These are phyloP conservation scores for Lagenidium giganteum DNA, from an alignment of 352 stramenopile species.

Conservation along the genomic window DNA sequence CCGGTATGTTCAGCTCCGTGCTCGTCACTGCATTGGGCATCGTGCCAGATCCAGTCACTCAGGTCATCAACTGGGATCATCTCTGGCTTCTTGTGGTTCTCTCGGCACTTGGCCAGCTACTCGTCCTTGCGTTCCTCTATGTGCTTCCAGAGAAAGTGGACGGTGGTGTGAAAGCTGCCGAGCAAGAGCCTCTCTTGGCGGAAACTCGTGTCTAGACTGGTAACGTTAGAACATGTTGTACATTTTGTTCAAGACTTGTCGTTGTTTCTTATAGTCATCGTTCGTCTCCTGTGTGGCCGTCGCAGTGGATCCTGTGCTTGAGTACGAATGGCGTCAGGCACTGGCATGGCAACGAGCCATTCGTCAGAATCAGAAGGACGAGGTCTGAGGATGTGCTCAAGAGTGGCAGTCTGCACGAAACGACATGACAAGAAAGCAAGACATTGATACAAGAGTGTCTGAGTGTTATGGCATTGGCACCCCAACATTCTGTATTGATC, in stretches of 20 bases:
- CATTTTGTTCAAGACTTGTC: too few relatives aligned
- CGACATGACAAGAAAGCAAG: background rate
- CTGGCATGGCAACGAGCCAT: too few relatives aligned
- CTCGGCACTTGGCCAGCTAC: conserved; percentile 45
- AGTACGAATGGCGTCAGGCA: too few relatives aligned
- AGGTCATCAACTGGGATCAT: conserved; percentile 51
- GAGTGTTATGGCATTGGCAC: background rate
- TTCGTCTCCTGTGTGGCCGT: too few relatives aligned
- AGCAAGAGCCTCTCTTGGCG: conserved; percentile 42
- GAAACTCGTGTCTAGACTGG: conserved; percentile 13
- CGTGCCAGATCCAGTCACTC: conserved; percentile 39
- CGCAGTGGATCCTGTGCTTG: too few relatives aligned
- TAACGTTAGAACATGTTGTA: conserved; percentile 1
- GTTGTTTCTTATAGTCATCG: too few relatives aligned
- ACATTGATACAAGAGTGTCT: background rate
- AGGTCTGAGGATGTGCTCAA: too few relatives aligned
- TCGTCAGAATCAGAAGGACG: too few relatives aligned
- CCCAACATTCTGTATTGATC: conserved; percentile 12
- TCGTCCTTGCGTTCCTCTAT: conserved; percentile 64
- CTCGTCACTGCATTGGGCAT: conserved; percentile 59
- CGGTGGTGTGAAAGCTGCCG: conserved; percentile 11
- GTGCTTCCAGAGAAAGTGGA: conserved; percentile 65
- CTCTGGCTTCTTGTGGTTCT: conserved; percentile 63
- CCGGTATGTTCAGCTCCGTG: conserved; percentile 48
- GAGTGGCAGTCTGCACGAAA: conserved; percentile 1